phyloP scores from a whole-genome alignment of 768 basidiomycete species.

The Pleurotus tuber-regium region DNA sequence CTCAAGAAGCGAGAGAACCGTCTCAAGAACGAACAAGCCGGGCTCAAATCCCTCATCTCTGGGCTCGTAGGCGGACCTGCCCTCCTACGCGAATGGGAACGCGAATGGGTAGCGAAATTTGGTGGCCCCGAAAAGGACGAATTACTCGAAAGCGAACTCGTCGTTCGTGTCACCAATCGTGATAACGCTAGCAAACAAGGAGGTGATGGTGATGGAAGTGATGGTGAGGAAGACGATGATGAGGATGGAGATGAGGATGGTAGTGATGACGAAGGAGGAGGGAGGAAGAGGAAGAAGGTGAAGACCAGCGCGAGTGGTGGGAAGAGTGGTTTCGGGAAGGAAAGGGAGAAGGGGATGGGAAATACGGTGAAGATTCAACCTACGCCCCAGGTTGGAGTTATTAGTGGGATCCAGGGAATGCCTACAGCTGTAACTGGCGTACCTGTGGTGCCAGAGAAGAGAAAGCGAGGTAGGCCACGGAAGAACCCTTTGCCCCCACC shows the following conservation, averaged over 20 bases:
- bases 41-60: constrained; percentile 62
- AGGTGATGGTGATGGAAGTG: constrained; percentile 56
- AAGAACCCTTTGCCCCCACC: constrained; percentile 52
- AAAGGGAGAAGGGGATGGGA: constrained; percentile 27
- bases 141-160: constrained; percentile 47
- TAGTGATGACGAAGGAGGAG: constrained; percentile 38
- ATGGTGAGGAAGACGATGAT: constrained; percentile 45
- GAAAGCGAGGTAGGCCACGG: constrained; percentile 81
- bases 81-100: constrained; percentile 73
- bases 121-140: constrained; percentile 78
- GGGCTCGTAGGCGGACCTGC: constrained; percentile 76
- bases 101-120: constrained; percentile 68
- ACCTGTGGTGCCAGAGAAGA: constrained; percentile 59
- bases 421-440: neutral
- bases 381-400: constrained; percentile 20
- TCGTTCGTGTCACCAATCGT: constrained; percentile 40
- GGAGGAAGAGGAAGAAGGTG: constrained; percentile 61
- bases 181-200: constrained; percentile 24
- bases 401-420: constrained; percentile 24
- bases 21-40: constrained; percentile 72
- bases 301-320: constrained; percentile 37
- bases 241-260: constrained; percentile 26
- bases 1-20: constrained; percentile 75
- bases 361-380: constrained; percentile 41
- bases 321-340: constrained; percentile 33